phyloP scores from a whole-genome alignment of 2,329 filamentous ascomycete species.

The Phoma sp. region DNA sequence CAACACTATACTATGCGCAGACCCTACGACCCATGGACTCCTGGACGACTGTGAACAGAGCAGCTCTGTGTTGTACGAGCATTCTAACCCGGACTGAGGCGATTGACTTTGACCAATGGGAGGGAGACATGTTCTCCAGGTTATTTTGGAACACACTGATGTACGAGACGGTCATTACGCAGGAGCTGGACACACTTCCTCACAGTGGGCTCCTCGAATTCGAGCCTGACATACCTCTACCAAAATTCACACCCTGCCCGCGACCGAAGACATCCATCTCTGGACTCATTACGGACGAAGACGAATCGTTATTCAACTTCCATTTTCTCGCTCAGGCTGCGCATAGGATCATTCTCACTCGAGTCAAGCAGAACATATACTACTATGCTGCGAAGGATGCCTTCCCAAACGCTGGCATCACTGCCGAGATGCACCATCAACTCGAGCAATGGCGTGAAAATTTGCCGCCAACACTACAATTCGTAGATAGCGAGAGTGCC shows the following conservation, averaged over 20 bases:
- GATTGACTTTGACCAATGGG: conserved; percentile 59
- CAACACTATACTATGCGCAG: conserved; percentile 61
- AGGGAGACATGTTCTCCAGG: conserved; percentile 63
- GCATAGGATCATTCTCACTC: conserved; percentile 63
- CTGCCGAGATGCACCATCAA: conserved; percentile 62
- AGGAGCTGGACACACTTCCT: conserved; percentile 60
- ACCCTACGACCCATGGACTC: conserved; percentile 62
- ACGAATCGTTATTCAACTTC: conserved; percentile 64
- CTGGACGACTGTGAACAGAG: conserved; percentile 62
- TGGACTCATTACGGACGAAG: conserved; percentile 51
- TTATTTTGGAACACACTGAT: conserved; percentile 64
- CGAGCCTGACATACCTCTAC: conserved; percentile 61
- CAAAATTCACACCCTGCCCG: conserved; percentile 60
- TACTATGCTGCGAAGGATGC: conserved; percentile 54
- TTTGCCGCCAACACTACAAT: conserved; percentile 58
- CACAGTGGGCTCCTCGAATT: conserved; percentile 59
- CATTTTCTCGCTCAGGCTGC: conserved; percentile 65
- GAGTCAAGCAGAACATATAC: conserved; percentile 60
- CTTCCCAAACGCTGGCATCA: conserved; percentile 57
- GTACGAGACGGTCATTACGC: conserved; percentile 64
- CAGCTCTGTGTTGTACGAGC: conserved; percentile 58
- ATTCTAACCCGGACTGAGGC: conserved; percentile 55
- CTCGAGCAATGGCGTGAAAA: conserved; percentile 63
- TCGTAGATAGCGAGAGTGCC: conserved; percentile 47
- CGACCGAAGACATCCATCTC: conserved; percentile 45